Evolutionary conservation across 306 rosid species (phyloP).

Genomic region (Calophaca sinica): DNA sequence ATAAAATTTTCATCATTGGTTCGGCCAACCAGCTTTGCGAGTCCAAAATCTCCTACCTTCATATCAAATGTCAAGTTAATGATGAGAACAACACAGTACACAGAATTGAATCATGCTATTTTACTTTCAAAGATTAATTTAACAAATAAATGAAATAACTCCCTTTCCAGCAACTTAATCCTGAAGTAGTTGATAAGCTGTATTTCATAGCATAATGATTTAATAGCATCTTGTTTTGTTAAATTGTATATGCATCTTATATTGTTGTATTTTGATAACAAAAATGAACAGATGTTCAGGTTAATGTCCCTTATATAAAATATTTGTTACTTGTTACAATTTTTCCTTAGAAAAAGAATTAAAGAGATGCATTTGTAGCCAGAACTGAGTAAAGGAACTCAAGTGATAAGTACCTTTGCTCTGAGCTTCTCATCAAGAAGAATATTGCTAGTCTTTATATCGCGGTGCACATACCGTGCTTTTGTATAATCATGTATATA

Average conservation of each 20-base stretch:
- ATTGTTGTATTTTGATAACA: neutral
- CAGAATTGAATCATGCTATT: no score
- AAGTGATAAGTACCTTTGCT: conserved; percentile 65
- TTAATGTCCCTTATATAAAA: neutral
- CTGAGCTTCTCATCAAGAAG: conserved; percentile 67
- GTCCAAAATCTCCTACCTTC: conserved; percentile 86
- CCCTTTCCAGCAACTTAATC: conserved; percentile 1
- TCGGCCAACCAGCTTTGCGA: conserved; percentile 71
- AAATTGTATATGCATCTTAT: neutral
- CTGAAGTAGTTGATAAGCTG: neutral
- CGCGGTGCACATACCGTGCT: conserved; percentile 75
- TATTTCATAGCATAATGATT: neutral
- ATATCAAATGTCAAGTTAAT: conserved; percentile 20
- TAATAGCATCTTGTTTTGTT: neutral
- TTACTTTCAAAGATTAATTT: conserved; percentile 19
- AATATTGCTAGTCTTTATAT: conserved; percentile 78
- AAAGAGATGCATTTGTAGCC: neutral
- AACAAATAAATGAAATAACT: neutral
- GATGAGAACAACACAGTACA: no score
- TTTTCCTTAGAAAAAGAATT: neutral
- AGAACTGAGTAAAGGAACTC: conserved; percentile 25
- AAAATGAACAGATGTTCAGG: neutral
- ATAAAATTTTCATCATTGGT: conserved; percentile 63
- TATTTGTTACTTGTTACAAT: neutral
- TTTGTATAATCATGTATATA: conserved; percentile 83